Base-by-base conservation (phyloP, 805 yeast genomes). In the Candida vartiovaarae region DNA sequence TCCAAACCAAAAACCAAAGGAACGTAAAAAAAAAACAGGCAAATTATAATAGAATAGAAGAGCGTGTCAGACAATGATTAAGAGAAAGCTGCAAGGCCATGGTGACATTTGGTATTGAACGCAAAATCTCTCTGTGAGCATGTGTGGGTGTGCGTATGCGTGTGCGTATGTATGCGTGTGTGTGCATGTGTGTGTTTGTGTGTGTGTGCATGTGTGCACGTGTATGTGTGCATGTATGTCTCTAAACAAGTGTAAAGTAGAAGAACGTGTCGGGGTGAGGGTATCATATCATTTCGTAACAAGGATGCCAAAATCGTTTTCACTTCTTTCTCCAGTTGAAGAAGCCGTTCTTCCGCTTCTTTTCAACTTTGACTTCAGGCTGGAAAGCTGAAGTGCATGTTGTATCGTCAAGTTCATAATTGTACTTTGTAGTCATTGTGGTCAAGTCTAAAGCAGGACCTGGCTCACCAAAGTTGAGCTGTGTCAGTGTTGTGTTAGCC, bases 331-430 rank as follows among this genome's bases (percentile, higher is more conserved):
- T 45, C 51, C 51, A 48, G 15, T 37, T 34, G 27, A 48, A 45
- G 38, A 48, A 45, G 2, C 44, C 32, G 40, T 43, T 45, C 35
- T 41, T 48, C 2, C 41, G 34, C 39, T 43, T 48, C 44, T 41
- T 42, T 8, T 44, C 43, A 5, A 41, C 27, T 37, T 23, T 31
- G 8, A 10, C 26, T 15, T 20, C 11, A 28, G 36, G 23, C 26
- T n/a, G 31, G 27, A 6, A 34, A 11, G 35, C 31, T 34, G 24
- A n/a, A 23, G 36, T 32, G 38, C 8, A 20, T 10, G 40, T 15
- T 11, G 28, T 31, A 29, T 64, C 93, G 84, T 56, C 90, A 82
- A 52, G 93, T 82, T 57, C 86, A 79, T 50, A 95, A 84, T 49
- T 42, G 15, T 40, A 44, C 41, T 50, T 55, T 40, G 58, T 55